Evolutionary conservation across 768 basidiomycete genomes (phyloP), one percentile per base, ranked within the genome.

Genomic region (Panaeolus cyanescens): DNA sequence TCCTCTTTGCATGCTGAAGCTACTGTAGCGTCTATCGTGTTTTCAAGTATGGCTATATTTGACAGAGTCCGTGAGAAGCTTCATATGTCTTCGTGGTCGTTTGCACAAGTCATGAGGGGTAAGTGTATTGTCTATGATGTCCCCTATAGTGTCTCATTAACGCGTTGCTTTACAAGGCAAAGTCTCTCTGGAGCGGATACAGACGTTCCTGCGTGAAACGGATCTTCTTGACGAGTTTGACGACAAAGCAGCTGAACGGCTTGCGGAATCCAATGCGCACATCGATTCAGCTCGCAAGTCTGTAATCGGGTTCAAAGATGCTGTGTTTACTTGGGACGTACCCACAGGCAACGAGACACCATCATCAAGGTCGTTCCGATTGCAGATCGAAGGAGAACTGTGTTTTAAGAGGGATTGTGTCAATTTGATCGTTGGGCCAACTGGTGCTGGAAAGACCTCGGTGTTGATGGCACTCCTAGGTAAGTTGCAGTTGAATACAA

Each of bases 381-480:
- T 90, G 5, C 74, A 72, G 15, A 76, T 88, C 33, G 78, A 83
- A 0, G 83, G 76, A 17, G 81, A 87, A 40, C 63, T 90, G 1
- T 53, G 78, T 10, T 89, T 90, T 77, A 77, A 77, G 61, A 78
- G 70, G 5, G 80, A 81, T 7, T 66, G 72, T 59, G 77, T 86
- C 57, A 88, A 86, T 62, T 72, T 86, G 59, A 78, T 88, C 15
- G 72, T 88, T 28, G 86, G 87, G 1, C 81, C 85, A 8, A 87
- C 87, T 50, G 81, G 80, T 34, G 79, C 80, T 7, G 86, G 87
- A 5, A 88, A 87, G 73, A 88, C 87, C 0, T 85, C 85, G 1
- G 65, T 89, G 32, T 76, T 89, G 19, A 86, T 88, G 85, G 87
- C 87, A 0, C 70, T 88, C 28, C 77, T 87, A 10, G 85, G 79